These are phyloP conservation scores for Chloris gayana DNA, from an alignment of 176 grass and related monocot genomes.

Conservation along the genomic window DNA sequence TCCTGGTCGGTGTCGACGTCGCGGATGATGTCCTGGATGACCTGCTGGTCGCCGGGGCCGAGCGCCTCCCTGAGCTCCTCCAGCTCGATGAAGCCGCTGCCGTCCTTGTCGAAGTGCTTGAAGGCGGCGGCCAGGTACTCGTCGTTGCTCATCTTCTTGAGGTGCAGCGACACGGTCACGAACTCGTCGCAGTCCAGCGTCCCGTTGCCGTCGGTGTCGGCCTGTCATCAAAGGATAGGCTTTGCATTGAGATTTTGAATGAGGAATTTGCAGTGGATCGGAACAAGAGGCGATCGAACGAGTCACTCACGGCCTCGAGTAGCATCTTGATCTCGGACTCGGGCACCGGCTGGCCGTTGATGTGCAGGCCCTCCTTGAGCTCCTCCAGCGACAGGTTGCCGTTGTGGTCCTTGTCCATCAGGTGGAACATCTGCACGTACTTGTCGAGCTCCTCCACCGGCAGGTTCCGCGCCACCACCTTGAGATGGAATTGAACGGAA, in stretches of 20 bases:
- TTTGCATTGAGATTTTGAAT: too few relatives aligned
- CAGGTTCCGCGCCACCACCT: conserved; percentile 76
- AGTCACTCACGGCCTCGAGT: conserved; percentile 64
- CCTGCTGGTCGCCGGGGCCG: conserved; percentile 69
- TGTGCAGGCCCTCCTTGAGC: conserved; percentile 73
- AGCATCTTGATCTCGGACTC: conserved; percentile 82
- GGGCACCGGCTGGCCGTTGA: conserved; percentile 59
- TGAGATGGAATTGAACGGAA: too few relatives aligned
- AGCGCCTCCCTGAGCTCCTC: conserved; percentile 74
- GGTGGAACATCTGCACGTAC: conserved; percentile 82
- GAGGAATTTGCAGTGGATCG: too few relatives aligned
- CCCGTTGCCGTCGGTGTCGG: conserved; percentile 80
- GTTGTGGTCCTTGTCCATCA: conserved; percentile 90
- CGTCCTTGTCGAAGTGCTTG: conserved; percentile 85
- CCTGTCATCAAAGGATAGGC: too few relatives aligned
- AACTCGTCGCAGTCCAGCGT: conserved; percentile 91
- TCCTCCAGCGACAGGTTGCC: conserved; percentile 79
- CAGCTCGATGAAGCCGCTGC: conserved; percentile 81
- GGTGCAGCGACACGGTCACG: conserved; percentile 83
- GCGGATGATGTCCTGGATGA: conserved; percentile 75
- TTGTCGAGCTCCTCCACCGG: conserved; percentile 76
- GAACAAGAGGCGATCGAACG: background rate
- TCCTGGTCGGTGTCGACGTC: conserved; percentile 85
- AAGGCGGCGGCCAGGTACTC: conserved; percentile 81
- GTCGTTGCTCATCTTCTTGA: conserved; percentile 82